Base-by-base conservation (phyloP, 148 eudicot species). In the Arctostaphylos glauca region DNA sequence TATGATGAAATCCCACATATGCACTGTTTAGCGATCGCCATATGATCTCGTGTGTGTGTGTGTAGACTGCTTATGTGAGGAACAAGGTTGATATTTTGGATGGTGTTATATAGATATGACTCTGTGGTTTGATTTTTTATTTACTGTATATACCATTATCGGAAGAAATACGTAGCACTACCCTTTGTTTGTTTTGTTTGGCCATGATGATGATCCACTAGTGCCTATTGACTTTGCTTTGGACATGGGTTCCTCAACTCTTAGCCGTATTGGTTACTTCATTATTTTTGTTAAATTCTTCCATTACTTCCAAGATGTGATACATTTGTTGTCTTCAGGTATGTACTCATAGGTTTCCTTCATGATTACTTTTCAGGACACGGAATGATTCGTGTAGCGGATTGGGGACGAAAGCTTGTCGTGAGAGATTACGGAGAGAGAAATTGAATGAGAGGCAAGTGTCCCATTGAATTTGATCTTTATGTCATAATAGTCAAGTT, bases 401-500 rank as follows among this genome's bases (percentile, higher is more conserved):
- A 80, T 76, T 85, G 16, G 90, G 86, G 81, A 88, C 86, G 15
- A 94, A 94, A 90, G 96, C 98, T 74, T 92, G 92, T 55, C 95
- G 98, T 76, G 98, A 94, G 92, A 92, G 92, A 85, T 79, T 87
- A 81, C 85, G 98, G 19, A 91, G 98, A 84, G 98, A 93, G 77
- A 93, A 84, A 64, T 86, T 94, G 90, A 94, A 94, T 71, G 96
- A 94, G 82, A 93, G 95, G 98, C 84, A 93, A 73, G 85, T 23
- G 43, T 80, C 71, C 78, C 59, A 23, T 77, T 21, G 16, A 41
- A 62, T 18, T 31, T 46, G 14, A 76, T 75, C 48, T 78, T 77
- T 44, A 50, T 43, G 10, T 58, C 74, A 4, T 9, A 16, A 5
- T 21, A 41, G 50, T 56, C 15, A 44, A n/a, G 31, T 38, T 74